Base-by-base conservation (phyloP, 768 basidiomycete species). In the Kwoniella shandongensis region DNA sequence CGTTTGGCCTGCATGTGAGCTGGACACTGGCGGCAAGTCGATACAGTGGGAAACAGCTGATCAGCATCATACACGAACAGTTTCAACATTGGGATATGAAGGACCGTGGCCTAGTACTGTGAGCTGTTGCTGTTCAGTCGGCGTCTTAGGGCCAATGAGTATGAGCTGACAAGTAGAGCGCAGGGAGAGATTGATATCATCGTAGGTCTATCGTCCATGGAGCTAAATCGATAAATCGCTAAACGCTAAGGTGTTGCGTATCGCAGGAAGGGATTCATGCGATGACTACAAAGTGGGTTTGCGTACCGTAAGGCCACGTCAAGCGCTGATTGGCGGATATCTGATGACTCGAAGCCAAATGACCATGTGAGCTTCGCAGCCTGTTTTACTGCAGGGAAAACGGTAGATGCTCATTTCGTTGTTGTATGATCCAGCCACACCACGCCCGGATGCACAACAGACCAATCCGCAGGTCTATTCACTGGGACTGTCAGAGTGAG, bases 101-200 rank as follows among this genome's bases (percentile, higher is more conserved):
- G 66, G 41, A 0, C 48, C 56, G 18, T 76, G 75, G 75, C 75
- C 73, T 6, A 32, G 32, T 13, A 46, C 62, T 17, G 72, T 73
- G 38, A 64, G 71, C 52, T 46, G 15, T 30, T 35, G 8, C 4
- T 23, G 44, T 17, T 20, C 41, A 26, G 5, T 29, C 29, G 36
- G n/a, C n/a, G n/a, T n/a, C n/a, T n/a, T n/a, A n/a, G n/a, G n/a
- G n/a, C n/a, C n/a, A n/a, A n/a, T n/a, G n/a, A n/a, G n/a, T n/a
- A n/a, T n/a, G n/a, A n/a, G 44, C 44, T 62, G 42, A 46, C n/a
- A 29, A 25, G 20, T 20, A n/a, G 29, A 30, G 29, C 27, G 5
- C 32, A 76, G 75, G 75, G 75, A 20, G 75, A 76, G 51, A 73
- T 76, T 15, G 75, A 76, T 48, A 73, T 76, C 23, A 52, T 76